Evolutionary conservation across 2,329 filamentous ascomycete species (phyloP).

Genomic region (Pezizomycotina sp.): DNA sequence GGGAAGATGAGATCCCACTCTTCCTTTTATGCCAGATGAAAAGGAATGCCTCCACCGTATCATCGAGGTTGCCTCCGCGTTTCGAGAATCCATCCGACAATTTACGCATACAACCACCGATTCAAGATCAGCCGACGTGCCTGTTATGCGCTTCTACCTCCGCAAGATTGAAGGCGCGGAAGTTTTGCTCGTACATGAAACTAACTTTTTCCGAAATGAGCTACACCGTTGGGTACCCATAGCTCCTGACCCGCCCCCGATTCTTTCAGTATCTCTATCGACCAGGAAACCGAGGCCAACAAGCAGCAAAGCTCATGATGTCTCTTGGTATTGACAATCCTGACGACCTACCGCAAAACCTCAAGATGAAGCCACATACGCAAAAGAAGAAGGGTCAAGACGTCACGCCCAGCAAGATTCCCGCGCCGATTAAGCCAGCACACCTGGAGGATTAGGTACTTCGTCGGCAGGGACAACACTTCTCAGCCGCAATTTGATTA

Average conservation of each 20-base stretch:
- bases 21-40: conserved; percentile 93
- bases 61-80: conserved; percentile 66
- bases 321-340: conserved; percentile 78
- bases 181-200: conserved; percentile 76
- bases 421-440: conserved; percentile 28
- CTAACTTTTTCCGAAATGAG: conserved; percentile 94
- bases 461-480: too few species aligned
- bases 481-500: too few species aligned
- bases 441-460: too few species aligned
- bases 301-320: conserved; percentile 76
- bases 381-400: conserved; percentile 46
- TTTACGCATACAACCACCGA: conserved; percentile 66
- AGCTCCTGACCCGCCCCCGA: conserved; percentile 67
- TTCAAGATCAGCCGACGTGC: conserved; percentile 65
- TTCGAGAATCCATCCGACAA: conserved; percentile 62
- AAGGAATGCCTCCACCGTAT: conserved; percentile 75
- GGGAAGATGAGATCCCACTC: conserved; percentile 64
- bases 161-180: conserved; percentile 96
- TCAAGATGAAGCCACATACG: conserved; percentile 61
- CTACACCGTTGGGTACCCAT: conserved; percentile 90
- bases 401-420: conserved; percentile 23
- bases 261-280: conserved; percentile 72
- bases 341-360: conserved; percentile 70
- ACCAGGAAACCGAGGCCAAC: conserved; percentile 92
- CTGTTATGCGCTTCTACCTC: conserved; percentile 82